Percentiles rank a stretch among this genome's conserved stretches.
phyloP scores from a whole-genome alignment of 192 early-diverging fungal genomes.

The Backusella tuberculispora region DNA sequence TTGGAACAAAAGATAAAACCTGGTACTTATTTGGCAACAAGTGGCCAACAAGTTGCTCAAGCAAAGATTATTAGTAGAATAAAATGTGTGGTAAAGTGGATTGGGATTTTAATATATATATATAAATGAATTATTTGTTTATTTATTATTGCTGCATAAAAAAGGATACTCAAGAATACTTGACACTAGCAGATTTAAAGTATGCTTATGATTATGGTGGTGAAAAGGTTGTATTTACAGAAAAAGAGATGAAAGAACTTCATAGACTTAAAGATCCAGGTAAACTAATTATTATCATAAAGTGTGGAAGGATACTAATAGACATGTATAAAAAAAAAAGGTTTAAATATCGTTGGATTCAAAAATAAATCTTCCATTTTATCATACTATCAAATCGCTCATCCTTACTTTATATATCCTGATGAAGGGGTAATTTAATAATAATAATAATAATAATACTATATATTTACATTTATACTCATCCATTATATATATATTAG shows the following conservation, averaged over 20 bases:
- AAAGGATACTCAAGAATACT: constrained; percentile 54
- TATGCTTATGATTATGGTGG: constrained; percentile 74
- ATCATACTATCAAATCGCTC: constrained; percentile 64
- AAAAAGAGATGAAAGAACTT: constrained; percentile 67
- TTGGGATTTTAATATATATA: constrained; percentile 2
- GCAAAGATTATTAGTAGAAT: constrained; percentile 61
- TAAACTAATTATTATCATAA: constrained; percentile 31
- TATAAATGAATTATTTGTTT: not conserved
- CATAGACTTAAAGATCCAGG: constrained; percentile 66
- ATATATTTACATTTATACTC: not conserved
- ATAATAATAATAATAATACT: not conserved
- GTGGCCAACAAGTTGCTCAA: constrained; percentile 55
- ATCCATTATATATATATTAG: constrained; percentile 25
- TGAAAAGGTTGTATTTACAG: constrained; percentile 69
- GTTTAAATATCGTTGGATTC: constrained; percentile 74
- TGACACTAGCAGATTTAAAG: constrained; percentile 64
- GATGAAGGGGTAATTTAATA: constrained; percentile 65
- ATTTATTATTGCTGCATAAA: not conserved
- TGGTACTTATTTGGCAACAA: constrained; percentile 51
- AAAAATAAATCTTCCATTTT: constrained; percentile 52
- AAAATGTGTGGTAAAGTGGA: constrained; percentile 59
- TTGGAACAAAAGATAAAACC: constrained; percentile 54
- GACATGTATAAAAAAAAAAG: constrained; percentile 32
- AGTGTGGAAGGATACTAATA: not conserved
- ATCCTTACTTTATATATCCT: constrained; percentile 74